Base-by-base conservation (phyloP, 352 stramenopile species). In the Globisporangium barbulae region DNA sequence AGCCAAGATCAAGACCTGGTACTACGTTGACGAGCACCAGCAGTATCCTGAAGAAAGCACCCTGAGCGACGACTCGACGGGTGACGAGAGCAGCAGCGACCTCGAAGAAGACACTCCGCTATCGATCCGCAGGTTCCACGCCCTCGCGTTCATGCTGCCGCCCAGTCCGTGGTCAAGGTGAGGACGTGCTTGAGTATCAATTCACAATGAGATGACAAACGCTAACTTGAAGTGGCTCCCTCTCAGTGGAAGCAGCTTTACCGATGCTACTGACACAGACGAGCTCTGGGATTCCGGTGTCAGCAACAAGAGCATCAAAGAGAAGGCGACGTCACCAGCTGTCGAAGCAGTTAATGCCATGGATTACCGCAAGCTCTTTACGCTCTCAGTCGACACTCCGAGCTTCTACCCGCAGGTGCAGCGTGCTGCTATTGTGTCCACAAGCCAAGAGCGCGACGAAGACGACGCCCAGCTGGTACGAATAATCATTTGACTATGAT, bases 361-460 rank as follows among this genome's bases (percentile, higher is more conserved):
- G 19, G 48, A 71, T 15, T 72, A 65, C 31, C 63, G 57, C 47
- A 72, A 72, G 57, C 64, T 59, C 22, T 73, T 73, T 45, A 61
- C 68, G 3, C 62, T 85, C 48, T 85, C 75, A 48, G 71, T 75
- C 1, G 45, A 69, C 15, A 81, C 74, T 5, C 73, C 77, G 17
- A 78, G 60, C 50, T 85, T 85, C 64, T 70, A 68, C 52, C 77
- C 77, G 13, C 49, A 63, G 28, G 30, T 19, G 25, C 35, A 30
- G 17, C 25, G 22, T 21, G 37, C 21, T 25, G 22, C 28, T n/a
- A 12, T 28, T 25, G 8, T 6, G 33, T 31, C 21, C 19, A 10
- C 37, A 22, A 56, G n/a, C 19, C 12, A 39, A 41, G 54, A 62
- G 22, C 31, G 30, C 4, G 17, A 42, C 3, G 45, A 60, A 19